Evolutionary conservation across 2,329 filamentous ascomycete genomes (phyloP), one percentile per base, ranked within the genome.

Genomic region (Ophiostoma tasmaniense): DNA sequence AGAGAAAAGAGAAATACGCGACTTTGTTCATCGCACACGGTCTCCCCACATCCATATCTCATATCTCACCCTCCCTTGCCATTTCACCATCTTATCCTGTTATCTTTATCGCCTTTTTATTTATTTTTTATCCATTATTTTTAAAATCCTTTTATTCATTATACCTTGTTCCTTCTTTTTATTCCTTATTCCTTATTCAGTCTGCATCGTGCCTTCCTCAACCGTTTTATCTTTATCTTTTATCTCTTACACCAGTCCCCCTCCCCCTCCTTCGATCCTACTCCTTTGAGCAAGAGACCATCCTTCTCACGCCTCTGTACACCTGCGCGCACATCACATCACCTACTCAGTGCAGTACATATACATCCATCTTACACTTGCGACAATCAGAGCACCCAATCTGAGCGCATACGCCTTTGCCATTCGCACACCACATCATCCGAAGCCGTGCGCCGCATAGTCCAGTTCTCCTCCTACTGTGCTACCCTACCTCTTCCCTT

Each of bases 191-290:
- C 22, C 8, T 35, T 39, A 25, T 39, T 6, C 4, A n/a, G n/a
- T 64, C 33, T n/a, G 20, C 6, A 17, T 17, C 7, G 17, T 45
- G 17, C 6, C 20, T 45, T 45, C 20, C 42, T 45, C 30, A 14
- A 39, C 37, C 37, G n/a, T 39, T 62, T 33, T 33, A 62, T 62
- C 59, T 37, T 25, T n/a, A 66, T 37, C 64, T 66, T 50, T 50
- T 50, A 66, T 66, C 42, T 37, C 14, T 25, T 50, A 66, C 28
- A 14, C 6, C 28, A 22, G 17, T 14, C 13, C 64, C 64, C 64
- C 22, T 42, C 22, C 64, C 39, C 64, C 64, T 52, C 64, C 52
- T 50, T 66, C 39, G 28, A 66, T 45, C 62, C 37, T 65, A 45
- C 37, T 61, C 55, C 22, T 39, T 39, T 33, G 33, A n/a, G n/a